A percentile compares a stretch with the other conserved stretches of the same genome.
Conservation (phyloP, 2,329 filamentous ascomycete genomes). For the Arthrobotrys megalospora region DNA sequence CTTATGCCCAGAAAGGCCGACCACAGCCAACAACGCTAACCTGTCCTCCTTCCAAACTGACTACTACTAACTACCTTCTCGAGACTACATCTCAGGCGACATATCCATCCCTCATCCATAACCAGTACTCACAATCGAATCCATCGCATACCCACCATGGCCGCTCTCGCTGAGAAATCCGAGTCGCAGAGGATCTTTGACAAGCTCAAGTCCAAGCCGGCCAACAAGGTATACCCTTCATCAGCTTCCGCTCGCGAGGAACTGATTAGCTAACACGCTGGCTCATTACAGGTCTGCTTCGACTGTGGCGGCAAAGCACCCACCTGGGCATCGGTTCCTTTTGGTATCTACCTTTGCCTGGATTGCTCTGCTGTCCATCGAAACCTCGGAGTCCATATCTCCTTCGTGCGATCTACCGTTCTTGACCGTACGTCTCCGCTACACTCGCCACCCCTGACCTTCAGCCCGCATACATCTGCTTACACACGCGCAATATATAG, state of each 20-base stretch:
- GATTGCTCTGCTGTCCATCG: conserved; percentile 98
- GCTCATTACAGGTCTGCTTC: conserved; percentile 83
- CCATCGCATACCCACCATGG: conserved; percentile 66
- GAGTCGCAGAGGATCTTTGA: conserved; percentile 98
- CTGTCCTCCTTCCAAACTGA: conserved; percentile 42
- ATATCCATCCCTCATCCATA: conserved; percentile 66
- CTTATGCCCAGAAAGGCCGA: conserved; percentile 17
- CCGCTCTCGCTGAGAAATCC: conserved; percentile 85
- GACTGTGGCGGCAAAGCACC: conserved; percentile 98
- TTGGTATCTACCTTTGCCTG: conserved; percentile 97
- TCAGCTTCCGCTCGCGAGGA: conserved; percentile 55
- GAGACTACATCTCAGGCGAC: conserved; percentile 68
- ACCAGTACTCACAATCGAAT: conserved; percentile 17
- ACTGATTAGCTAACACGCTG: conserved; percentile 40
- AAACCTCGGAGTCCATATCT: conserved; percentile 98
- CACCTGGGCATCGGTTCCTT: conserved; percentile 97
- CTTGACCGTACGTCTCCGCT: conserved; percentile 84
- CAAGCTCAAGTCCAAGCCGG: conserved; percentile 92
- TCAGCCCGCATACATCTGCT: conserved; percentile 15
- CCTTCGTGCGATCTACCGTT: conserved; percentile 97
- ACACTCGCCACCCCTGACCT: conserved; percentile 30
- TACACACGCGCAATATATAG: conserved; percentile 67
- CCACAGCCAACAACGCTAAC: conserved; percentile 47
- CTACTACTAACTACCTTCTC: conserved; percentile 22
- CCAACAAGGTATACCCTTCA: conserved; percentile 82